Base-by-base conservation (phyloP, 2,329 filamentous ascomycete species). In the Talaromyces pinophilus region DNA sequence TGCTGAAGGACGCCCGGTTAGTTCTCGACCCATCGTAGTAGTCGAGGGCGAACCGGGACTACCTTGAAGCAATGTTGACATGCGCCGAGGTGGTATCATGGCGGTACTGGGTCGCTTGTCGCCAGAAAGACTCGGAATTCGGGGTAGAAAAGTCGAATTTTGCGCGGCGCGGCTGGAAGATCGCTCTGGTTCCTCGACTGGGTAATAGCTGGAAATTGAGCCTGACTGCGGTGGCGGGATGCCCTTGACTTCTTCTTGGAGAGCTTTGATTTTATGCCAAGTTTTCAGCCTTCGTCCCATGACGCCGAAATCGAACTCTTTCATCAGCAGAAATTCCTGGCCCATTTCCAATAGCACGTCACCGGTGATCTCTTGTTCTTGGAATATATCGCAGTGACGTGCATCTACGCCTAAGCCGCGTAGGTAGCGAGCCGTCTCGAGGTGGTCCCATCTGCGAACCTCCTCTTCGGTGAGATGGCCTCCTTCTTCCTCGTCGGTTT, bases 261-360 rank as follows among this genome's bases (percentile, higher is more conserved):
- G 85, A 3, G 88, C 84, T 78, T 96, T 96, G 77, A 98, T 93
- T 79, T 95, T 97, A 79, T 97, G 92, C 94, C 94, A 98, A 1
- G 93, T 97, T 78, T 96, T 96, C 68, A 98, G 81, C 68, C 94
- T 87, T 66, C 92, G 87, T 8, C 94, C 94, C 71, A 98, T 93
- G 2, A 93, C 92, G 19, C 94, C 94, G 70, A 98, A 84, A 71
- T 97, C 92, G 72, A 97, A 96, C 57, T 95, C 93, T 75, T 97
- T 97, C 82, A 98, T 90, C 76, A 97, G 96, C 17, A 98, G 84
- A 46, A 95, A 96, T 66, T 92, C 92, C 80, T 97, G 94, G 72
- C 97, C 93, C 92, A 98, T 96, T 63, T 92, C 92, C 62, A 99
- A 81, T 46, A 99, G 81, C 3, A 98, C 94, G 73, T 98, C 93